phyloP scores from a whole-genome alignment of 2,329 filamentous ascomycete genomes.

The Paecilomyces niveus region DNA sequence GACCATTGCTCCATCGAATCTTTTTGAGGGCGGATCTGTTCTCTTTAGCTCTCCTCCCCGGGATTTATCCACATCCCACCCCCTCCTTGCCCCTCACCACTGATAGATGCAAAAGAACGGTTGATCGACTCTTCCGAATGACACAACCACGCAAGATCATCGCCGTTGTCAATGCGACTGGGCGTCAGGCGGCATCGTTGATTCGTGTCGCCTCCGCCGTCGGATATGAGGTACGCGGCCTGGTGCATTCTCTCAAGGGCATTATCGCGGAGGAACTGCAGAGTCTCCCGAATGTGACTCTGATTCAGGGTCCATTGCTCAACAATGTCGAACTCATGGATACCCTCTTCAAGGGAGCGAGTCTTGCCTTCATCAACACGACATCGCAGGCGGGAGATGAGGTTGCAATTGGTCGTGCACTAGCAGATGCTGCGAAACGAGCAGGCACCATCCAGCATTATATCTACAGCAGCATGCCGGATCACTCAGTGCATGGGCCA shows the following conservation, averaged over 20 bases:
- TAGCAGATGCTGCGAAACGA: slow-evolving; percentile 82
- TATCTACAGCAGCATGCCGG: slow-evolving; percentile 95
- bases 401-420: slow-evolving; percentile 75
- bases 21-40: background rate
- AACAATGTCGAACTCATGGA: slow-evolving; percentile 67
- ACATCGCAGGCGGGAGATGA: slow-evolving; percentile 89
- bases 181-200: slow-evolving; percentile 89
- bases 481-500: slow-evolving; percentile 73
- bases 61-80: slow-evolving; percentile 1
- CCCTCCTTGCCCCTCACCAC: slow-evolving; percentile 2
- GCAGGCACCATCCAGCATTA: slow-evolving; percentile 76
- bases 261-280: slow-evolving; percentile 83
- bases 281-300: slow-evolving; percentile 72
- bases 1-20: background rate
- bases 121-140: slow-evolving; percentile 22
- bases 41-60: background rate
- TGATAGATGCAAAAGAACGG: background rate
- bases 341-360: slow-evolving; percentile 72
- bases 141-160: slow-evolving; percentile 63
- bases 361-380: slow-evolving; percentile 95
- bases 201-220: slow-evolving; percentile 90
- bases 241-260: slow-evolving; percentile 79
- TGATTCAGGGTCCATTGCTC: slow-evolving; percentile 58
- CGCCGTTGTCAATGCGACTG: slow-evolving; percentile 91
- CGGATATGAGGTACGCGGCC: slow-evolving; percentile 86